Evolutionary conservation across 202 grass and related monocot species (phyloP).

Genomic region (Zizania palustris): DNA sequence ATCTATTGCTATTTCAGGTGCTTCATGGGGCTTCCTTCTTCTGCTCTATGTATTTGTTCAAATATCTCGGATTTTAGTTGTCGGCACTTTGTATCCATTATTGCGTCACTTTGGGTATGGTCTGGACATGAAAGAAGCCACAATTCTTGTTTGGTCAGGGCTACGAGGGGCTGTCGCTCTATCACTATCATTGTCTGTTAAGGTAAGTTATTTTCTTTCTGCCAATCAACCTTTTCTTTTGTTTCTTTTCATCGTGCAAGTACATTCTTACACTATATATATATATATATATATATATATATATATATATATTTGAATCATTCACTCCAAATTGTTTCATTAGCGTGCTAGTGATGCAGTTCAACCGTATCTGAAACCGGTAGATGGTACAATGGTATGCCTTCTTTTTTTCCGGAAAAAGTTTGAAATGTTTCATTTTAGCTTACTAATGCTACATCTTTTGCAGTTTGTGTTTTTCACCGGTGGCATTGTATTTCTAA

Average conservation of each 20-base stretch:
- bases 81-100: conserved; percentile 70
- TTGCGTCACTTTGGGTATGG: conserved; percentile 85
- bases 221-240: not conserved
- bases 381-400: conserved; percentile 84
- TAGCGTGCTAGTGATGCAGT: conserved; percentile 73
- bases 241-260: conserved; percentile 21
- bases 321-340: conserved; percentile 38
- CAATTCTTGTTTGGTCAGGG: conserved; percentile 86
- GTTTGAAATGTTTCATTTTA: conserved; percentile 4
- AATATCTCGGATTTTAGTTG: conserved; percentile 72
- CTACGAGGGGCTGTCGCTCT: conserved; percentile 88
- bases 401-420: not conserved
- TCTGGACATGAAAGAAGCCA: conserved; percentile 75
- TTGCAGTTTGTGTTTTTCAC: conserved; percentile 98
- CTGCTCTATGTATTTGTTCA: conserved; percentile 86
- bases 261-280: conserved; percentile 34
- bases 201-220: conserved; percentile 56
- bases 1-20: conserved; percentile 55
- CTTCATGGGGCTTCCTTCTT: conserved; percentile 87
- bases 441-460: conserved; percentile 34
- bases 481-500: conserved; percentile 87
- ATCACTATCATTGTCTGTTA: conserved; percentile 75
- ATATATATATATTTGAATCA: conserved; percentile 18
- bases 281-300: conserved; percentile 27
- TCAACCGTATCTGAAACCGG: conserved; percentile 61